Conservation (phyloP, 345 rosid species). For the Lagerstroemia speciosa region DNA sequence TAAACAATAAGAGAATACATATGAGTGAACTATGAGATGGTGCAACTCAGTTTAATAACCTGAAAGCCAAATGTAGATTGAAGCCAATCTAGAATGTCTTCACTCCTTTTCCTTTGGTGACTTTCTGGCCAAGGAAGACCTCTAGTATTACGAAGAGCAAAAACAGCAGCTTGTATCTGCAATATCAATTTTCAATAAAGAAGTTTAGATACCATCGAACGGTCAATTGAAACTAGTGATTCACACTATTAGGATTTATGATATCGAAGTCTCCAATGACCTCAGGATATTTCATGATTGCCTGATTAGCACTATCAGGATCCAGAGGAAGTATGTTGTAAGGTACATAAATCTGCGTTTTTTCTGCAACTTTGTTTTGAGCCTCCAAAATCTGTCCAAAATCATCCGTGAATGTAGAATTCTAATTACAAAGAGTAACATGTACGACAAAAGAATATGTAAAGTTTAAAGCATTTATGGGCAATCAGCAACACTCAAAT, state of each 20-base stretch:
- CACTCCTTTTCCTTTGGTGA: constrained; percentile 71
- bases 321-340: constrained; percentile 97
- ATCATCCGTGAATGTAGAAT: neutral
- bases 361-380: constrained; percentile 86
- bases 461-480: neutral
- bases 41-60: constrained; percentile 25
- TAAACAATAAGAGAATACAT: neutral
- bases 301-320: constrained; percentile 97
- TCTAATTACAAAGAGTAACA: neutral
- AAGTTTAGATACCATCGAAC: neutral
- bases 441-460: neutral
- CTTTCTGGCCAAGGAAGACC: constrained; percentile 98
- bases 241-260: constrained; percentile 2
- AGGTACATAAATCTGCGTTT: constrained; percentile 82
- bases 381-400: constrained; percentile 82
- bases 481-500: neutral
- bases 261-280: constrained; percentile 36
- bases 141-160: constrained; percentile 93
- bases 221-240: neutral
- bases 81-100: constrained; percentile 98
- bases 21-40: neutral
- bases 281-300: constrained; percentile 97
- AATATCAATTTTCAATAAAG: constrained; percentile 9
- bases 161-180: constrained; percentile 91
- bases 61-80: constrained; percentile 98